Percentiles rank a stretch among this genome's conserved stretches.
phyloP scores from a whole-genome alignment of 306 rosid species.

The Cucurbita maxima region DNA sequence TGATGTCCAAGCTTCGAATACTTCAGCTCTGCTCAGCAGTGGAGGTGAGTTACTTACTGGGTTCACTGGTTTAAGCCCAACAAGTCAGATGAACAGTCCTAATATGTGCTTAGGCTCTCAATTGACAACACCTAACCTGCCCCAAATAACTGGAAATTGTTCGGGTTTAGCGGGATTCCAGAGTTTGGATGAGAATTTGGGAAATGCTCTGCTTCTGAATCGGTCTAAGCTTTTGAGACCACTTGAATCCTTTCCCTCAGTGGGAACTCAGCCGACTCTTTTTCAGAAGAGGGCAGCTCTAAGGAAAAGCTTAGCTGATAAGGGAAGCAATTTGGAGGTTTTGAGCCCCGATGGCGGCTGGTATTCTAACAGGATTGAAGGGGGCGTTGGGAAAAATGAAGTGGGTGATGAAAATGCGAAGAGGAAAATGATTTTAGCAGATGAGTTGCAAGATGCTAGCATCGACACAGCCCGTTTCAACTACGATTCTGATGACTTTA shows the following conservation, averaged over 20 bases:
- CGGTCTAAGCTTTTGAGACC: slow-evolving; percentile 40
- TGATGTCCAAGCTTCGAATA: slow-evolving; percentile 4
- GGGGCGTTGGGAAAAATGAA: background rate
- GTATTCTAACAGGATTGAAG: background rate
- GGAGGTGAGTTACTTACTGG: slow-evolving; percentile 21
- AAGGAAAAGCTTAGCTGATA: slow-evolving; percentile 21
- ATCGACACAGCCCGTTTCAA: slow-evolving; percentile 45
- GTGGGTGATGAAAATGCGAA: background rate
- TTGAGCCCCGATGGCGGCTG: slow-evolving; percentile 11
- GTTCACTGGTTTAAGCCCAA: slow-evolving; percentile 29
- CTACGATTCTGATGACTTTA: slow-evolving; percentile 69
- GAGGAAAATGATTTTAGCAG: slow-evolving; percentile 17
- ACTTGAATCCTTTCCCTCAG: slow-evolving; percentile 30
- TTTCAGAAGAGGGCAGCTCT: slow-evolving; percentile 64
- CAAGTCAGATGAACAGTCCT: slow-evolving; percentile 15
- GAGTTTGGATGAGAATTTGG: slow-evolving; percentile 29
- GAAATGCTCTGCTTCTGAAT: slow-evolving; percentile 31
- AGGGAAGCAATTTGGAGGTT: slow-evolving; percentile 26
- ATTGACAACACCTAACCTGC: slow-evolving; percentile 2
- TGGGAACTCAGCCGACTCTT: slow-evolving; percentile 60
- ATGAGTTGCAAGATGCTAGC: slow-evolving; percentile 43
- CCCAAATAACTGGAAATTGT: background rate
- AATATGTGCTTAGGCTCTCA: slow-evolving; percentile 36
- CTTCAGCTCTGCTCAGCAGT: slow-evolving; percentile 1
- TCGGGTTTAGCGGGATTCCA: slow-evolving; percentile 16